Evolutionary conservation across 1,284 basidiomycete genomes (phyloP), one percentile per base, ranked within the genome.

Genomic region (Austroboletus niveus): DNA sequence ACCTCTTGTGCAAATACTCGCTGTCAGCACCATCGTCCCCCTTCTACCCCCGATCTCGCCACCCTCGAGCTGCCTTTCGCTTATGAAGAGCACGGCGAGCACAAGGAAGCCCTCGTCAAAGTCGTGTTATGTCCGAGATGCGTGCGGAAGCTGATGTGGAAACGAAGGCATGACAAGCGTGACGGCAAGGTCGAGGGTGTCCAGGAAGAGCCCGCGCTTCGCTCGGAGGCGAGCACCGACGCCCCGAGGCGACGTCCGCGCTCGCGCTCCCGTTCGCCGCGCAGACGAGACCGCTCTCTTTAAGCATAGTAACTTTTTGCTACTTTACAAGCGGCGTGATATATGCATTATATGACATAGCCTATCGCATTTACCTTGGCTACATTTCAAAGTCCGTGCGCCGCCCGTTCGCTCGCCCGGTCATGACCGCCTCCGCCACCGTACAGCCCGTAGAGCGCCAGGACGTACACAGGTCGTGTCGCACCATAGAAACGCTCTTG

Each of bases 41-140:
- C 50, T 42, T 50, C 58, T 32, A n/a, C 35, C 32, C 39, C 53
- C 24, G 52, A 56, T 41, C 72, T 92, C 41, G 77, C 77, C 20
- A 87, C 87, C 4, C 80, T 94, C 41, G 93, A 96, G 67, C 75
- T 96, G 7, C 93, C 93, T 0, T 98, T 98, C 61, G 80, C 82
- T 2, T 97, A 98, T 67, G 72, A 79, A 27, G 94, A 98, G 64
- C 80, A 81, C 7, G 90, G 87, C 0, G 76, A 83, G 60, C 70
- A 64, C 49, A 94, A 92, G 69, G 82, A 82, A 45, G 90, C 92
- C 0, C 72, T 96, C 10, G 94, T 97, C 44, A 97, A 98, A 66
- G 83, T 94, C 2, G 90, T 91, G 1, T 69, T 97, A 22, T 98
- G 94, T 64, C 66, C 73, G 20, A 79, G 73, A 60, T 97, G 94